These are phyloP conservation scores for Picea mariana DNA, from an alignment of 83 land plant species.

Conservation along the genomic window DNA sequence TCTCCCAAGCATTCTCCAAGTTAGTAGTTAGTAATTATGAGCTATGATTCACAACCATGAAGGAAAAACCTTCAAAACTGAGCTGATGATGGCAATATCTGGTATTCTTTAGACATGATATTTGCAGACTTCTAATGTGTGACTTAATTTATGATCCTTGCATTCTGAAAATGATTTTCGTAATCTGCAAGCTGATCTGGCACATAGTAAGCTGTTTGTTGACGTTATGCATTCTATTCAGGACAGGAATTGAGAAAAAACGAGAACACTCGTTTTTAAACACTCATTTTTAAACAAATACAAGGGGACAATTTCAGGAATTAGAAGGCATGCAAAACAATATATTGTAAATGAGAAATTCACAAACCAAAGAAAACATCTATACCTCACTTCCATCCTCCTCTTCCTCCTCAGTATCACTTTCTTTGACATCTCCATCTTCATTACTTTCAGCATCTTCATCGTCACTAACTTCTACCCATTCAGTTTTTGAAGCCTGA, in stretches of 20 bases:
- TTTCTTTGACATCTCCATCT: slow-evolving; percentile 43
- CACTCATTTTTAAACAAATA: neutral
- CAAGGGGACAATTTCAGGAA: slow-evolving; percentile 5
- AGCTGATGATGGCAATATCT: neutral
- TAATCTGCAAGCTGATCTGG: neutral
- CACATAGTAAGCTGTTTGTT: neutral
- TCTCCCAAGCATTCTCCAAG: neutral
- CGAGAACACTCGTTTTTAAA: too few relatives aligned
- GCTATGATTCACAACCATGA: neutral
- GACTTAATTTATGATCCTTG: neutral
- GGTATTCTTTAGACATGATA: neutral
- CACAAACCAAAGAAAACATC: neutral
- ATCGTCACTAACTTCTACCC: slow-evolving; percentile 82
- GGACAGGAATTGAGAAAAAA: neutral
- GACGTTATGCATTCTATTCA: neutral
- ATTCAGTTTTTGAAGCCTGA: slow-evolving; percentile 87
- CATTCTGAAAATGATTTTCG: neutral
- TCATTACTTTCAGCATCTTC: slow-evolving; percentile 85
- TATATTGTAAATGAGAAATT: neutral
- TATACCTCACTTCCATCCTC: slow-evolving; percentile 34
- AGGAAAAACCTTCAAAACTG: neutral
- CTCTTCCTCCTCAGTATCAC: slow-evolving; percentile 39
- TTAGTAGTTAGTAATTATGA: neutral
- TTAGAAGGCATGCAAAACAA: neutral
- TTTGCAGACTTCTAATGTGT: neutral